Evolutionary conservation across 306 rosid genomes (phyloP).

Genomic region (Luffa acutangula): DNA sequence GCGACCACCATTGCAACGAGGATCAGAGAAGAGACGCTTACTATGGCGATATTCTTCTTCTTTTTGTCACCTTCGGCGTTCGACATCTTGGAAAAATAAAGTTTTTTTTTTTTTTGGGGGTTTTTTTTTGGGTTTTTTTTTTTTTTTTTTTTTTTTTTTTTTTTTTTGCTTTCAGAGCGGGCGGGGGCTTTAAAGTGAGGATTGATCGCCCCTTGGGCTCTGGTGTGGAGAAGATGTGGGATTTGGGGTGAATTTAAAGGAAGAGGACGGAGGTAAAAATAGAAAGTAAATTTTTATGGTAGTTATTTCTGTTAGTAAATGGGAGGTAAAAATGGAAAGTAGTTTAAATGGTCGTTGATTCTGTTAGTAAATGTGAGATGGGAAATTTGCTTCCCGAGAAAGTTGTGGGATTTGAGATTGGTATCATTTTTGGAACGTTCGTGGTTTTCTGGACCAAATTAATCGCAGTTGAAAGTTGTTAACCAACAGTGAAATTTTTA

Average conservation of each 20-base stretch:
- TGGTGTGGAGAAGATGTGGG: neutral
- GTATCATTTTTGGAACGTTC: neutral
- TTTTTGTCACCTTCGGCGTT: slow-evolving; percentile 6
- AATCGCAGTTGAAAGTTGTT: neutral
- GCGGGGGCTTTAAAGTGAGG: neutral
- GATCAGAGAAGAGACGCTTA: slow-evolving; percentile 28
- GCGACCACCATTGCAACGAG: slow-evolving; percentile 48
- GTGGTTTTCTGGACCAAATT: neutral
- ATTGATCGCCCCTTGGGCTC: slow-evolving; percentile 3
- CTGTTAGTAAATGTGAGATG: neutral
- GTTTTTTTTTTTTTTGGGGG: neutral
- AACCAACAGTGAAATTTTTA: too few species aligned
- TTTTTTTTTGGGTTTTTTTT: neutral
- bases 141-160: neutral
- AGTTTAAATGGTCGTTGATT: neutral
- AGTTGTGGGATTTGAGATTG: neutral
- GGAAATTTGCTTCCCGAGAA: too few species aligned
- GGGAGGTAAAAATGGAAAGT: neutral
- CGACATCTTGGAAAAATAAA: slow-evolving; percentile 7
- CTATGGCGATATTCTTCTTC: slow-evolving; percentile 33
- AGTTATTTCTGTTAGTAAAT: neutral
- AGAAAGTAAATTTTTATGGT: neutral
- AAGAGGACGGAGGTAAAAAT: neutral
- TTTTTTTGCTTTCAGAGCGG: neutral
- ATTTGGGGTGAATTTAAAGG: neutral